Conservation (phyloP, 2,329 filamentous ascomycete genomes). For the Fusarium luffae region DNA sequence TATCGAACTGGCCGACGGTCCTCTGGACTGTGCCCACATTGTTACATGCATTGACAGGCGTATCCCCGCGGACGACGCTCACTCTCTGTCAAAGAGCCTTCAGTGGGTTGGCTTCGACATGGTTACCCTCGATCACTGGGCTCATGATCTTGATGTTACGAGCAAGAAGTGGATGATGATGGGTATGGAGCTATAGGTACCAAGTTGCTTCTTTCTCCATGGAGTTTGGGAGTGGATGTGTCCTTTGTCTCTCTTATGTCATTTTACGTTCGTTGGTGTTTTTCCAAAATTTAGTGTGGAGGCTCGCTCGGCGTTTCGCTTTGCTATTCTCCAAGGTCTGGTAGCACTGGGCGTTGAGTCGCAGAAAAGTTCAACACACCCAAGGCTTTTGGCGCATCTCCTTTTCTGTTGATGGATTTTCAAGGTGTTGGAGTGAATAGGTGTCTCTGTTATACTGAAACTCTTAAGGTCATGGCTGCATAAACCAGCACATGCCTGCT, state of each 20-base stretch:
- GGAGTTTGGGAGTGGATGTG: slow-evolving; percentile 36
- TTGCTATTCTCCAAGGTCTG: slow-evolving; percentile 23
- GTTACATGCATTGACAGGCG: slow-evolving; percentile 84
- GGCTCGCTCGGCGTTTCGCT: slow-evolving; percentile 24
- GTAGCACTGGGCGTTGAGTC: slow-evolving; percentile 38
- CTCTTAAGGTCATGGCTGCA: slow-evolving; percentile 16
- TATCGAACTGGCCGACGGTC: slow-evolving; percentile 84
- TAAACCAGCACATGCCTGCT: slow-evolving; percentile 11
- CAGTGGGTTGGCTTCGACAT: slow-evolving; percentile 95
- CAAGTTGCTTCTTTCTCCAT: slow-evolving; percentile 25
- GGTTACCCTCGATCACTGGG: slow-evolving; percentile 82
- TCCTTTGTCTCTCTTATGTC: slow-evolving; percentile 34
- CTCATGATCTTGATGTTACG: slow-evolving; percentile 69
- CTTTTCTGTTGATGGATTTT: slow-evolving; percentile 10
- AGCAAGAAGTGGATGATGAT: slow-evolving; percentile 88
- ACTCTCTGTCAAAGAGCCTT: slow-evolving; percentile 80
- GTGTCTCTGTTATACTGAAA: slow-evolving; percentile 18
- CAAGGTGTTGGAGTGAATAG: slow-evolving; percentile 32
- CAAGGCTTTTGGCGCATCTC: slow-evolving; percentile 30
- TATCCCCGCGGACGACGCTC: slow-evolving; percentile 69
- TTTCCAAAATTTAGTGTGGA: slow-evolving; percentile 29
- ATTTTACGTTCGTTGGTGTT: slow-evolving; percentile 32
- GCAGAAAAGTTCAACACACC: slow-evolving; percentile 26
- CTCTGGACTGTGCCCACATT: slow-evolving; percentile 80
- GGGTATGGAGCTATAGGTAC: slow-evolving; percentile 83